phyloP scores from a whole-genome alignment of 1,284 basidiomycete genomes.

The Cutaneotrichosporon mucoides region DNA sequence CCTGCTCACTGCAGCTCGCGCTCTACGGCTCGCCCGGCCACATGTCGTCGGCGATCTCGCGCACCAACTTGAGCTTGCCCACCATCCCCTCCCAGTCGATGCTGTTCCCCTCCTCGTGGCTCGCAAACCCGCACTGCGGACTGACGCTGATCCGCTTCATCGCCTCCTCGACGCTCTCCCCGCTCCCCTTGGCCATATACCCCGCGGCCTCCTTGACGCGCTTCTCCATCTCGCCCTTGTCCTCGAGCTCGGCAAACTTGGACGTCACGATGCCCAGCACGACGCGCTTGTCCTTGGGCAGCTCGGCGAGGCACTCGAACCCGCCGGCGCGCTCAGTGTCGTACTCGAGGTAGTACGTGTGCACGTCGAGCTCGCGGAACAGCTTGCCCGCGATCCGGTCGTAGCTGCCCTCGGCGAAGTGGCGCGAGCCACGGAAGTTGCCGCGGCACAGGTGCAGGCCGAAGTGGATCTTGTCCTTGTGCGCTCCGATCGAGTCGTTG shows the following conservation, averaged over 20 bases:
- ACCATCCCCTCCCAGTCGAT: constrained; percentile 37
- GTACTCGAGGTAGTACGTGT: constrained; percentile 70
- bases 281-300: constrained; percentile 62
- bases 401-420: constrained; percentile 71
- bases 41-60: constrained; percentile 35
- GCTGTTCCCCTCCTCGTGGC: constrained; percentile 35
- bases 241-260: constrained; percentile 65
- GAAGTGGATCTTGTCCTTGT: constrained; percentile 62
- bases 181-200: constrained; percentile 35
- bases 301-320: constrained; percentile 62
- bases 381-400: constrained; percentile 64
- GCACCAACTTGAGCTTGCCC: constrained; percentile 35
- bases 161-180: constrained; percentile 20
- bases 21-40: constrained; percentile 26
- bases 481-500: constrained; percentile 60
- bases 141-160: constrained; percentile 32
- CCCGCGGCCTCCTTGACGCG: constrained; percentile 64
- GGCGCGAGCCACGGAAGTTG: constrained; percentile 66
- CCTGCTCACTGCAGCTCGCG: too few species aligned
- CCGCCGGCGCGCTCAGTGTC: constrained; percentile 68
- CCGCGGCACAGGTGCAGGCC: constrained; percentile 71
- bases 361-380: constrained; percentile 69
- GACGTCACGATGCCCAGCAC: constrained; percentile 71
- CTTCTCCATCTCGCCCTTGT: constrained; percentile 57
- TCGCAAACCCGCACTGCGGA: constrained; percentile 39